These are phyloP conservation scores for Diaporthe citri DNA, from an alignment of 2,329 filamentous ascomycete species.

Conservation along the genomic window DNA sequence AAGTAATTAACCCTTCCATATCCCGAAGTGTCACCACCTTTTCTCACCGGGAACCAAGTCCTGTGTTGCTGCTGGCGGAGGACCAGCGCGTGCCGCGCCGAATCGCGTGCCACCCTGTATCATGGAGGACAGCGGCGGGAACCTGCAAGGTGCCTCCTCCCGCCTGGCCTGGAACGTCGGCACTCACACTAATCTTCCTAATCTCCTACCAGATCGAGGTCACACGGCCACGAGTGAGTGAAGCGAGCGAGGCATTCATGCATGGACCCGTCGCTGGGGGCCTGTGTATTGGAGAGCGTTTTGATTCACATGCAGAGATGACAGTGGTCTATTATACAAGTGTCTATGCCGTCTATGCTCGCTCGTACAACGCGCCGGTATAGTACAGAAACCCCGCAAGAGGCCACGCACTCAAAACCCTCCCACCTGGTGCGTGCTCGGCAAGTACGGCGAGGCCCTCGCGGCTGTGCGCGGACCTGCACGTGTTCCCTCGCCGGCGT, in stretches of 20 bases:
- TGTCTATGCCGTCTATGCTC: neutral
- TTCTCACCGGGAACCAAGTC: neutral
- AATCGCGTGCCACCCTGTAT: neutral
- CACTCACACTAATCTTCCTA: neutral
- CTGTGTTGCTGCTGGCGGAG: neutral
- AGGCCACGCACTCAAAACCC: neutral
- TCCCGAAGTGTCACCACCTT: neutral
- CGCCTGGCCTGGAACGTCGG: neutral
- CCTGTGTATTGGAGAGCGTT: neutral
- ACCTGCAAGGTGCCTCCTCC: neutral
- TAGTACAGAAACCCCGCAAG: neutral
- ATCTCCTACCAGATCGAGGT: neutral
- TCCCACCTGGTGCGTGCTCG: conserved; percentile 12
- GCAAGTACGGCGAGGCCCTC: neutral
- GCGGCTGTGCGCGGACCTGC: neutral
- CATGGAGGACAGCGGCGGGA: neutral
- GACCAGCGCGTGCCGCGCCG: neutral
- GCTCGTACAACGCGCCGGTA: neutral
- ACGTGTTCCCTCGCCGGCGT: neutral
- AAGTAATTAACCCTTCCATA: too few relatives aligned
- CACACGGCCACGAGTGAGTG: neutral
- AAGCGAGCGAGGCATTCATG: neutral
- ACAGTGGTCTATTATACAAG: neutral
- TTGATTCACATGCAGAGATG: neutral
- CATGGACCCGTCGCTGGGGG: neutral